Evolutionary conservation across 805 yeast species (phyloP).

Genomic region (Kodamaea restingae): DNA sequence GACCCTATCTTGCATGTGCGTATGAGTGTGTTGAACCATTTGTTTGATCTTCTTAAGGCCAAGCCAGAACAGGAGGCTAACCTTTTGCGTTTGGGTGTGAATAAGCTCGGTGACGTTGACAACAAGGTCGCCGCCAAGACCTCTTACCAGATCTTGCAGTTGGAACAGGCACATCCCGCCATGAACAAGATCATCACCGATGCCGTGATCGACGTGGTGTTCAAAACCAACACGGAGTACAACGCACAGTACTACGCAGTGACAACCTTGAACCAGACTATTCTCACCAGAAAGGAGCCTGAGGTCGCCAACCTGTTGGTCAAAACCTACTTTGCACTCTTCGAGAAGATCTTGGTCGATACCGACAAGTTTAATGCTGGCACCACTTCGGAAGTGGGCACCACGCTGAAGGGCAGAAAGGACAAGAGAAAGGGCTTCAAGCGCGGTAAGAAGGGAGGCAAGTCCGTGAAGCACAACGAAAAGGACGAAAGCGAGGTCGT

Average conservation of each 20-base stretch:
- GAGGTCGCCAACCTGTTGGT: slow-evolving; percentile 80
- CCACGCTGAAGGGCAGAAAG: slow-evolving; percentile 53
- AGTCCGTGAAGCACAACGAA: slow-evolving; percentile 57
- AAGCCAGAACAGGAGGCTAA: slow-evolving; percentile 98
- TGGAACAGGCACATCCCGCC: slow-evolving; percentile 91
- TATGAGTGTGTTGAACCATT: slow-evolving; percentile 67
- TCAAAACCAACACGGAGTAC: slow-evolving; percentile 67
- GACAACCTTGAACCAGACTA: slow-evolving; percentile 88
- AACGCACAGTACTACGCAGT: slow-evolving; percentile 87
- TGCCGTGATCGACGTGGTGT: slow-evolving; percentile 73
- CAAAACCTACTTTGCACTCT: slow-evolving; percentile 78
- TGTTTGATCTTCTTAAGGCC: slow-evolving; percentile 72
- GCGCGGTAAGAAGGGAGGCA: slow-evolving; percentile 86
- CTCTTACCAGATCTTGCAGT: slow-evolving; percentile 71
- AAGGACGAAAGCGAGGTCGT: slow-evolving; percentile 60
- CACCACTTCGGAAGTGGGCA: slow-evolving; percentile 43
- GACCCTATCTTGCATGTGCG: slow-evolving; percentile 90
- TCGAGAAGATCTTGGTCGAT: slow-evolving; percentile 75
- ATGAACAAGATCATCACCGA: slow-evolving; percentile 83
- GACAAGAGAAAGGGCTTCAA: slow-evolving; percentile 64
- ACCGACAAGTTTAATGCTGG: slow-evolving; percentile 43
- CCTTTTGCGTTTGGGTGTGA: slow-evolving; percentile 80
- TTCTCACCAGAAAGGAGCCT: slow-evolving; percentile 71
- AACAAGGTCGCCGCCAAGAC: slow-evolving; percentile 87
- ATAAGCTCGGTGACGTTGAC: slow-evolving; percentile 90